Conservation (phyloP, 2,329 filamentous ascomycete species). For the Teratosphaeria nubilosa region DNA sequence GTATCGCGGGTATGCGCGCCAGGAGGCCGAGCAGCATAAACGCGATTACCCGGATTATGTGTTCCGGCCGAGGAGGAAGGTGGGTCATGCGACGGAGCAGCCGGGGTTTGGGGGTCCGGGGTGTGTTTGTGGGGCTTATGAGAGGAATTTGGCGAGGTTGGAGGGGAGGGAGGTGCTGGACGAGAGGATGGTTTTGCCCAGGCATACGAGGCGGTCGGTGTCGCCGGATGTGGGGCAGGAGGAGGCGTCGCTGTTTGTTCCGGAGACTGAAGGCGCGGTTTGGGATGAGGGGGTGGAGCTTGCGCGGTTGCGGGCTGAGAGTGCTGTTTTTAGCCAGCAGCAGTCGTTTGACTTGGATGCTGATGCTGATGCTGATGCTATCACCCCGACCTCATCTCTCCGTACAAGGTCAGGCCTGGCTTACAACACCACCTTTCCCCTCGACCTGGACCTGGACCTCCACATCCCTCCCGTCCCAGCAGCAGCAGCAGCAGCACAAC, state of each 20-base stretch:
- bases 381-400: not conserved
- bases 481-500: not conserved
- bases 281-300: not conserved
- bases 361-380: not conserved
- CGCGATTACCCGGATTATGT: slow-evolving; percentile 5
- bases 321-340: not conserved
- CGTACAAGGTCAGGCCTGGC: not conserved
- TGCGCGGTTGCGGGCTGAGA: not conserved
- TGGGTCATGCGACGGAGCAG: not conserved
- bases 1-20: not conserved
- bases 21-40: slow-evolving; percentile 4
- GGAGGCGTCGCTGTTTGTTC: not conserved
- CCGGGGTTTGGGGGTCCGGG: slow-evolving; percentile 2
- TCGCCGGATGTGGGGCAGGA: not conserved
- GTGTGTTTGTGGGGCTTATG: slow-evolving; percentile 9
- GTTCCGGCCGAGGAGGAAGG: slow-evolving; percentile 4
- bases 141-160: slow-evolving; percentile 4
- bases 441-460: not conserved
- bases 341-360: not conserved
- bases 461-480: not conserved
- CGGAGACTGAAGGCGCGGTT: not conserved
- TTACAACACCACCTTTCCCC: not conserved
- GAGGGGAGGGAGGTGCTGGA: not conserved
- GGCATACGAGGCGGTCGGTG: not conserved
- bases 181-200: not conserved